Evolutionary conservation across 306 rosid genomes (phyloP), one percentile per base, ranked within the genome.

Genomic region (Adenanthera pavonina): DNA sequence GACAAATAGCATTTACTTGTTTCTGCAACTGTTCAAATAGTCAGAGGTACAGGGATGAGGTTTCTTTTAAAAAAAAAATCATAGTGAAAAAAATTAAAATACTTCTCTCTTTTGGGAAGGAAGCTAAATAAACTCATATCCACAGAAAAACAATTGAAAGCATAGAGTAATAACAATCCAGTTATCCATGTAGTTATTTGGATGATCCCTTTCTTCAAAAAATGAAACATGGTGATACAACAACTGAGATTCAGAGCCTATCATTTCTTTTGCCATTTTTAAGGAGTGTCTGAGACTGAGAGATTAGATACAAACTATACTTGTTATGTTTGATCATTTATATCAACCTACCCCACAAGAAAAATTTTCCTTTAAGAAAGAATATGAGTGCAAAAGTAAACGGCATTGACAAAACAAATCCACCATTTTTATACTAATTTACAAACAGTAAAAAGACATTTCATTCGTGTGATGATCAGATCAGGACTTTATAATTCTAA

Each of bases 381-480:
- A 33, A 61, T 34, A 61, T 2, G 19, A 5, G 43, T 20, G 59
- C 59, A 46, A 38, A 25, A 54, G 6, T 20, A 49, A 46, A 67
- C 53, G 80, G 43, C 62, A 74, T 19, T 17, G 49, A 69, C 61
- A 60, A 75, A 75, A 35, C 3, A 43, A 36, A 57, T 13, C 66
- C 68, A 33, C 44, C 72, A 38, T 38, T 41, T 78, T 82, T 12
- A 38, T 57, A 49, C 52, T 67, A 83, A 74, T 74, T 56, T 41
- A 47, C 36, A 47, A 62, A 69, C 38, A 43, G 11, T 34, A 20
- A 59, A 82, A 76, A 80, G 35, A 7, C 66, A 69, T 60, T 51
- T 60, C 59, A 59, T 48, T 48, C 73, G 57, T 59, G 75, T 48
- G 70, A 62, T 53, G 74, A 84, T 74, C 74, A 20, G 70, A 36